Conservation (phyloP, 2,329 filamentous ascomycete genomes). For the Escovopsis sp. region DNA sequence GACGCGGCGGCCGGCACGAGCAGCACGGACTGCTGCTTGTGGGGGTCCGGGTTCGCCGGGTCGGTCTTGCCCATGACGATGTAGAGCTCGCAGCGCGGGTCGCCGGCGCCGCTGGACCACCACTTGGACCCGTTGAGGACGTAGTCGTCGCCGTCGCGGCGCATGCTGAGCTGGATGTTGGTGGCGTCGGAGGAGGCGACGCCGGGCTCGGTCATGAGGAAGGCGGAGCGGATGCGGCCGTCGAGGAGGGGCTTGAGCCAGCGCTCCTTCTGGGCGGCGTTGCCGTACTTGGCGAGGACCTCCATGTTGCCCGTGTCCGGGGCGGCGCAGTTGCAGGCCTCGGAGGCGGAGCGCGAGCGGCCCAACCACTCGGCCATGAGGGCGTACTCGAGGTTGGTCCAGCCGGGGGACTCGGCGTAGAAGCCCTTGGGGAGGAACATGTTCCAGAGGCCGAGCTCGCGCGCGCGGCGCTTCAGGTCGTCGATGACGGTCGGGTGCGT, state of each 20-base stretch:
- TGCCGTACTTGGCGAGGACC: slow-evolving; percentile 82
- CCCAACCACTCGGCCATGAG: slow-evolving; percentile 95
- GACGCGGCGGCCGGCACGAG: slow-evolving; percentile 68
- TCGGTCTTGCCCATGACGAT: slow-evolving; percentile 94
- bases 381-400: slow-evolving; percentile 90
- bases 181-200: slow-evolving; percentile 82
- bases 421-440: slow-evolving; percentile 93
- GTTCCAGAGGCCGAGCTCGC: slow-evolving; percentile 83
- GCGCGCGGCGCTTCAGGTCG: slow-evolving; percentile 73
- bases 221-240: slow-evolving; percentile 75
- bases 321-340: slow-evolving; percentile 80
- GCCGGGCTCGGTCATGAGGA: slow-evolving; percentile 87
- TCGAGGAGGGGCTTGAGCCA: slow-evolving; percentile 74
- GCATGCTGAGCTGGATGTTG: slow-evolving; percentile 78
- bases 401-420: slow-evolving; percentile 89
- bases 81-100: slow-evolving; percentile 83
- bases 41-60: slow-evolving; percentile 55
- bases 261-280: slow-evolving; percentile 64
- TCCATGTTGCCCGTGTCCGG: slow-evolving; percentile 96
- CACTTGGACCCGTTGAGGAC: slow-evolving; percentile 95
- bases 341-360: slow-evolving; percentile 66
- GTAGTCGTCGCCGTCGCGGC: slow-evolving; percentile 68
- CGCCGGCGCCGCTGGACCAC: slow-evolving; percentile 95
- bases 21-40: slow-evolving; percentile 86
- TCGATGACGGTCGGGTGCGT: slow-evolving; percentile 70